Base-by-base conservation (phyloP, 179 eudicot genomes). In the Patellifolia procumbens region DNA sequence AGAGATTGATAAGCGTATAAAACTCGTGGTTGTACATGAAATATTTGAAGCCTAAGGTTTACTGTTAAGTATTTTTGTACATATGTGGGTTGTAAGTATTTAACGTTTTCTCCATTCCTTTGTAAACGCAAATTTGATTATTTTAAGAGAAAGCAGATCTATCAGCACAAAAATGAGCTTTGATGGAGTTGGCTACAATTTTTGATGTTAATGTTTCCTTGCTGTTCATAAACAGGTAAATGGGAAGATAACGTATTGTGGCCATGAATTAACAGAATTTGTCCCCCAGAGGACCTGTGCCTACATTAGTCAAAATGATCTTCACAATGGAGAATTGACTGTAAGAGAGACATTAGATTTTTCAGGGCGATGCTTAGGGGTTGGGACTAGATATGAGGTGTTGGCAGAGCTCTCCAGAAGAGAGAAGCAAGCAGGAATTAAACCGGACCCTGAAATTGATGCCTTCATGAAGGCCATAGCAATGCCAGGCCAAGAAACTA, bases 391-490 rank as follows among this genome's bases (percentile, higher is more conserved):
- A 24, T 72, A 82, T 24, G 85, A 78, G 52, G 24, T 82, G 64
- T 66, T 90, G 43, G 81, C 76, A 39, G 94, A 90, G 73, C 61
- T 90, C 28, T 68, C 80, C 26, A 90, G 90, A 76, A 79, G 89
- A 55, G 90, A 90, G 73, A 88, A 84, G 83, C 86, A 81, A 49
- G 81, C 82, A 31, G 89, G 91, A 28, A 80, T 87, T 15, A 81
- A 81, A 73, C 94, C 94, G 0, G 92, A 90, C 29, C 86, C 88
- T 43, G 92, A 88, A 13, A 81, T 87, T 28, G 94, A 90, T 72
- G 79, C 86, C 42, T 90, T 81, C 81, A 88, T 88, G 90, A 90
- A 90, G 84, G 89, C 81, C 60, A 82, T 56, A 20, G 69, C 84
- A 16, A 52, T 80, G 70, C 34, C 80, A n/a, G 87, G 82, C n/a